These are phyloP conservation scores for Polysphondylium violaceum DNA, from an alignment of 78 protist genomes.

Conservation along the genomic window DNA sequence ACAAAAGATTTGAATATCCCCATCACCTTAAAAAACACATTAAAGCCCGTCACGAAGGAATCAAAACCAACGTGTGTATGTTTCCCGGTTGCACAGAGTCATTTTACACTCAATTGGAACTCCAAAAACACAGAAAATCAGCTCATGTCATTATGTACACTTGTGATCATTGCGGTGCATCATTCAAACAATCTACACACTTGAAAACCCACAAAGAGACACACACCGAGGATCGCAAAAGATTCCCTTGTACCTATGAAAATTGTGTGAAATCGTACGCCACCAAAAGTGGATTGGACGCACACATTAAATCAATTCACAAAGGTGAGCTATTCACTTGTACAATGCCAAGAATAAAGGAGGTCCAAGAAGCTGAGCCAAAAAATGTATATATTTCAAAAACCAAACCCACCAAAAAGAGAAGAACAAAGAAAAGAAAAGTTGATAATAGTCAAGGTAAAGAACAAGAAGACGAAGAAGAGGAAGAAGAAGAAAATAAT, in stretches of 20 bases:
- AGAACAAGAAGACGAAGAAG: background rate
- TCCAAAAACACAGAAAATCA: conserved; percentile 43
- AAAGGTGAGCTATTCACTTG: conserved; percentile 6
- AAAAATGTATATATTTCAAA: background rate
- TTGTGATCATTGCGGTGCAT: conserved; percentile 8
- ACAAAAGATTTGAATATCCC: conserved; percentile 44
- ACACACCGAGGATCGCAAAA: background rate
- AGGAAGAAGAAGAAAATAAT: background rate
- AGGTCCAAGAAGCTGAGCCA: background rate
- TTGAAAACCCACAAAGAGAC: background rate
- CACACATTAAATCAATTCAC: conserved; percentile 34
- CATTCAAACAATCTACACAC: background rate
- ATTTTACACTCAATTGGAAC: conserved; percentile 18
- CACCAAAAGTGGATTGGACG: conserved; percentile 1
- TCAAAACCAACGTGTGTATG: background rate
- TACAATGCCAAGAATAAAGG: background rate
- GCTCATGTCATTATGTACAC: background rate
- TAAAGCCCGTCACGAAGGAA: background rate
- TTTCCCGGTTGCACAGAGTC: conserved; percentile 12
- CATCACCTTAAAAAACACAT: conserved; percentile 31
- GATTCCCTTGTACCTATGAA: conserved; percentile 22
- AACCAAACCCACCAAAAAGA: background rate
- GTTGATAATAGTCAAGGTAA: background rate
- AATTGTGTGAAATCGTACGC: conserved; percentile 21
- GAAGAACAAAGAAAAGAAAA: background rate